These are phyloP conservation scores for Ascobolus immersus DNA, from an alignment of 495 filamentous ascomycete species.

Conservation along the genomic window DNA sequence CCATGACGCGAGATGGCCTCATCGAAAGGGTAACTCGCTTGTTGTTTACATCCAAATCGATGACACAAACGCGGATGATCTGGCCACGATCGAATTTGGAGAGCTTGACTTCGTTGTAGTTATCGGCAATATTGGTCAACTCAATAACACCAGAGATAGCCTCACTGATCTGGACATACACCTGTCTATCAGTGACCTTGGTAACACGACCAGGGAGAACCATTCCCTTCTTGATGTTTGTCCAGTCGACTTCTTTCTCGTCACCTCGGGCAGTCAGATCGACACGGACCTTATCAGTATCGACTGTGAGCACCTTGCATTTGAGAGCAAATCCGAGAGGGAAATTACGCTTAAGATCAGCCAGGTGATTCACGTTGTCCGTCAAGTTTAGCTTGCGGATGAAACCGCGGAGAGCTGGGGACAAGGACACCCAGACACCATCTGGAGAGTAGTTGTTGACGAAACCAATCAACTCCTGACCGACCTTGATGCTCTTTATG, in stretches of 20 bases:
- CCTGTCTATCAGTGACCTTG: slow-evolving; percentile 54
- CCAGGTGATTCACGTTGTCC: slow-evolving; percentile 52
- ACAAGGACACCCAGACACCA: slow-evolving; percentile 67
- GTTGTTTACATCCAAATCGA: slow-evolving; percentile 54
- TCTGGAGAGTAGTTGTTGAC: slow-evolving; percentile 63
- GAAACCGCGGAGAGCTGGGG: slow-evolving; percentile 70
- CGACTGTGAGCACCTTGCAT: slow-evolving; percentile 49
- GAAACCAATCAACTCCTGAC: slow-evolving; percentile 48
- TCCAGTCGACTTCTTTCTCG: slow-evolving; percentile 31
- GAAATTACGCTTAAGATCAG: slow-evolving; percentile 55
- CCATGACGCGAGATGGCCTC: slow-evolving; percentile 68
- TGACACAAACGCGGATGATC: slow-evolving; percentile 55
- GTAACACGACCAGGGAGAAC: slow-evolving; percentile 61
- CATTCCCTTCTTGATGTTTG: slow-evolving; percentile 47
- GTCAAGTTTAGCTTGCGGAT: slow-evolving; percentile 58
- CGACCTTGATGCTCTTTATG: slow-evolving; percentile 46
- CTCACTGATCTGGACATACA: slow-evolving; percentile 68
- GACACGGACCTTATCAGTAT: slow-evolving; percentile 44
- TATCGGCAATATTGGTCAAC: slow-evolving; percentile 57
- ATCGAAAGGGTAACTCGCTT: slow-evolving; percentile 59
- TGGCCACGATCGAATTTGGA: slow-evolving; percentile 49
- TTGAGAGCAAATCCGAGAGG: slow-evolving; percentile 65
- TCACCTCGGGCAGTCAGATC: slow-evolving; percentile 52
- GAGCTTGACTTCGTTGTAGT: slow-evolving; percentile 43
- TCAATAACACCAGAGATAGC: slow-evolving; percentile 44